Conservation (phyloP, 2,329 filamentous ascomycete genomes). For the Fusarium setosum region DNA sequence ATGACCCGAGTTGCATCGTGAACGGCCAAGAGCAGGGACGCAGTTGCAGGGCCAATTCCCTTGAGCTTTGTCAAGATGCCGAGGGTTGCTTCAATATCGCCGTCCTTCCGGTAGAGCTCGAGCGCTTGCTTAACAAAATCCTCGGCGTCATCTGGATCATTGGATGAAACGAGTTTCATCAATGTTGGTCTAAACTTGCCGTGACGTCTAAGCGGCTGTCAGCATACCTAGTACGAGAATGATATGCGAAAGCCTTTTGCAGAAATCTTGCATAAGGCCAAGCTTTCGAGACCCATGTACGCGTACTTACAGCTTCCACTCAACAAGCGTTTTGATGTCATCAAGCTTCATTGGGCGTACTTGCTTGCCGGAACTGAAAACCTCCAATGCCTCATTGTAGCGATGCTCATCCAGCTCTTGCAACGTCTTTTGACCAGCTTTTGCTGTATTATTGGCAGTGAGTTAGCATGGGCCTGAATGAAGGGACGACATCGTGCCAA, state of each 20-base stretch:
- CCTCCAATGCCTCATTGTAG: constrained; percentile 62
- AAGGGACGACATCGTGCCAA: neutral
- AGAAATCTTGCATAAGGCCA: neutral
- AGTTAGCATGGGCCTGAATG: constrained; percentile 8
- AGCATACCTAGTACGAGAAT: neutral
- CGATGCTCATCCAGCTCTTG: constrained; percentile 70
- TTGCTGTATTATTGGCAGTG: constrained; percentile 48
- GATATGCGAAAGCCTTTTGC: neutral
- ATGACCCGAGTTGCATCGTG: constrained; percentile 68
- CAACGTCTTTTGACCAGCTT: constrained; percentile 63
- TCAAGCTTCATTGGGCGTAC: constrained; percentile 61
- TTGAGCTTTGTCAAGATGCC: constrained; percentile 69
- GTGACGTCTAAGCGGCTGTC: constrained; percentile 58
- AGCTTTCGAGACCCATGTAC: neutral
- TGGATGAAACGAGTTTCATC: constrained; percentile 71
- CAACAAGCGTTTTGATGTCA: constrained; percentile 70
- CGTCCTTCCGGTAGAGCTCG: constrained; percentile 53
- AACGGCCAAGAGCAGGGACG: constrained; percentile 77
- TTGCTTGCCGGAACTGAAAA: constrained; percentile 53
- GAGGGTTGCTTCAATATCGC: constrained; percentile 59
- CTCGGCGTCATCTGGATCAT: constrained; percentile 60
- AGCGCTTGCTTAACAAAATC: constrained; percentile 65
- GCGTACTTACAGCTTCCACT: constrained; percentile 76
- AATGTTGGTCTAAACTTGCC: constrained; percentile 72
- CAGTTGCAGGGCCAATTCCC: constrained; percentile 84